Percentiles rank a stretch among this genome's conserved stretches.
These are phyloP conservation scores for Pythium plurisporium DNA, from an alignment of 352 stramenopile species.

Conservation along the genomic window DNA sequence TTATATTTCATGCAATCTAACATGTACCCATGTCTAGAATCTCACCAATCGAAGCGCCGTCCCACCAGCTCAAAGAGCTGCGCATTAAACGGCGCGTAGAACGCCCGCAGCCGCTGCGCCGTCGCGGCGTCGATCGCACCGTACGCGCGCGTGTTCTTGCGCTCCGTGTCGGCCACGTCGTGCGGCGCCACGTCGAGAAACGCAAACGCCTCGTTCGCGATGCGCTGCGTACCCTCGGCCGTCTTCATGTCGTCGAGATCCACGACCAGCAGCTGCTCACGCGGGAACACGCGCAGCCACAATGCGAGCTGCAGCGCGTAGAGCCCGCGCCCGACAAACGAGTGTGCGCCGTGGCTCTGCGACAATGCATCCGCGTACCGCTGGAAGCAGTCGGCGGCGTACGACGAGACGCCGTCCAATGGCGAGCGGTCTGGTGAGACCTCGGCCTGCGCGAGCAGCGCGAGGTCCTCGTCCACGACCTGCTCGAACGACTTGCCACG, in stretches of 20 bases:
- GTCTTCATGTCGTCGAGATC: constrained; percentile 86
- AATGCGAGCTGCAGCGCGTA: constrained; percentile 90
- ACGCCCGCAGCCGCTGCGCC: constrained; percentile 34
- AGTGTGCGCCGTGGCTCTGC: constrained; percentile 64
- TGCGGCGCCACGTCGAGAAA: constrained; percentile 34
- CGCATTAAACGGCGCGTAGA: constrained; percentile 72
- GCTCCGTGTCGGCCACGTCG: constrained; percentile 35
- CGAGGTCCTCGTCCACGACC: constrained; percentile 85
- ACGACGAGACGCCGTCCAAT: constrained; percentile 18
- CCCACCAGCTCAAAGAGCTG: constrained; percentile 53
- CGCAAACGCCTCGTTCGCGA: constrained; percentile 40
- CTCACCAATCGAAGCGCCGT: constrained; percentile 35
- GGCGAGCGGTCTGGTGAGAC: constrained; percentile 9
- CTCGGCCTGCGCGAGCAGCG: constrained; percentile 41
- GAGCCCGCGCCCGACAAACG: constrained; percentile 82
- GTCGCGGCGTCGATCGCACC: constrained; percentile 31
- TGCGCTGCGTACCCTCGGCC: constrained; percentile 24
- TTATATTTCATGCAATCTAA: constrained; percentile 1
- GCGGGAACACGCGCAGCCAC: constrained; percentile 88
- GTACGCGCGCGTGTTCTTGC: constrained; percentile 71
- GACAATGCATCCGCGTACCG: constrained; percentile 38
- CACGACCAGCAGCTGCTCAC: constrained; percentile 82
- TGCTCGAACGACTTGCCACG: constrained; percentile 81
- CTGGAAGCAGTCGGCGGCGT: constrained; percentile 33
- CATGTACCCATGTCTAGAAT: background rate